Conservation (phyloP, 306 rosid genomes). For the Dryas alaskensis region DNA sequence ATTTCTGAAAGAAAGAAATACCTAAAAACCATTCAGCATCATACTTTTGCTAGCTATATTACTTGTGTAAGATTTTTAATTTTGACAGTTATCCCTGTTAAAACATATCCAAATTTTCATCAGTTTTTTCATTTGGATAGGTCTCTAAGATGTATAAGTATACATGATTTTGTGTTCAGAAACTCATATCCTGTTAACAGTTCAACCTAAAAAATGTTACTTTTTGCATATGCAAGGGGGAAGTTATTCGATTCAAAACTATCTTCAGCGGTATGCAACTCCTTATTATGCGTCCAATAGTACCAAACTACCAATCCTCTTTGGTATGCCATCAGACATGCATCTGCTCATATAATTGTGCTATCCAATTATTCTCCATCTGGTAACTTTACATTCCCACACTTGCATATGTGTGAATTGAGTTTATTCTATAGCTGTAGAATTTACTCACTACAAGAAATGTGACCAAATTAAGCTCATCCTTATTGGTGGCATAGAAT, state of each 20-base stretch:
- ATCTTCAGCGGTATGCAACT: conserved; percentile 66
- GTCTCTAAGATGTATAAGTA: not conserved
- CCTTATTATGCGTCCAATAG: conserved; percentile 82
- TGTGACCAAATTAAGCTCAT: too few species aligned
- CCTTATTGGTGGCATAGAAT: too few species aligned
- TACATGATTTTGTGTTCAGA: not conserved
- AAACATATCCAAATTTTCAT: not conserved
- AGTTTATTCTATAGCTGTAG: not conserved
- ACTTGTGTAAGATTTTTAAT: not conserved
- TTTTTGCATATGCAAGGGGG: conserved; percentile 50
- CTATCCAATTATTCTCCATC: conserved; percentile 87
- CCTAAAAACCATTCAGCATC: not conserved
- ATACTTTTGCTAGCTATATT: not conserved
- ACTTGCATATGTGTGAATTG: not conserved
- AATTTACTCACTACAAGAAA: too few species aligned
- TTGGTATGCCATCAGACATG: conserved; percentile 94
- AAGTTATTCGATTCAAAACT: conserved; percentile 81
- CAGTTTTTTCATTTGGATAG: too few species aligned
- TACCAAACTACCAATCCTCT: conserved; percentile 80
- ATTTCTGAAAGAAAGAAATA: not conserved
- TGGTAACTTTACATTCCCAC: conserved; percentile 50
- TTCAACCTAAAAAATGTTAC: conserved; percentile 9
- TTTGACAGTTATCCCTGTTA: not conserved
- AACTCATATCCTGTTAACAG: conserved; percentile 8
- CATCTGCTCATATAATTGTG: conserved; percentile 93